Evolutionary conservation across 257 asterid species (phyloP).

Genomic region (Fraxinus anomala): DNA sequence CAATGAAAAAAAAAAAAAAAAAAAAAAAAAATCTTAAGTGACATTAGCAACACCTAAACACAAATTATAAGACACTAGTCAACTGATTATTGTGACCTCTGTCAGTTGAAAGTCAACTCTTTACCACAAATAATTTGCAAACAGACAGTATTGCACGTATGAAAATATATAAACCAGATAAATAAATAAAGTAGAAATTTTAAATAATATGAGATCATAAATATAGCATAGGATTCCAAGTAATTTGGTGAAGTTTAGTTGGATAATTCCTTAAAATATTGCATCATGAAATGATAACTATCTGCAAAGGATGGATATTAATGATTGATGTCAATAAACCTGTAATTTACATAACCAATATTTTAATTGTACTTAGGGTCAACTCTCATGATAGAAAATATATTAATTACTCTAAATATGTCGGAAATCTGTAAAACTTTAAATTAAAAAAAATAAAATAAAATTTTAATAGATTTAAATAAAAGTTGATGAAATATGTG

Average conservation of each 20-base stretch:
- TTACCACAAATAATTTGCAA: not conserved
- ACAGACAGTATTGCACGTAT: conserved; percentile 16
- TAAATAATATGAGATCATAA: conserved; percentile 16
- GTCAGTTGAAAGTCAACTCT: conserved; percentile 33
- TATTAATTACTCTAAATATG: not conserved
- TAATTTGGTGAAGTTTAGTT: conserved; percentile 49
- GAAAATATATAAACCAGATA: not conserved
- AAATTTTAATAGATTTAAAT: too few species aligned
- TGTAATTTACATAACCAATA: conserved; percentile 44
- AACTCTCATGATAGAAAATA: conserved; percentile 19
- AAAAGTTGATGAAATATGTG: too few species aligned
- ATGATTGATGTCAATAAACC: conserved; percentile 38
- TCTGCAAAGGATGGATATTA: conserved; percentile 17
- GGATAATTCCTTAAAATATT: conserved; percentile 26
- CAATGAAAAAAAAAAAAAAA: conserved; percentile 8
- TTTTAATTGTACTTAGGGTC: conserved; percentile 36
- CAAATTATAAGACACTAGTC: conserved; percentile 25
- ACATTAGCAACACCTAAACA: conserved; percentile 41
- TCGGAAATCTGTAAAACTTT: not conserved
- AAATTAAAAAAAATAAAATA: too few species aligned
- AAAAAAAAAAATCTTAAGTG: not conserved
- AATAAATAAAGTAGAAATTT: not conserved
- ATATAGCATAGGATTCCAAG: conserved; percentile 48
- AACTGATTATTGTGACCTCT: conserved; percentile 23
- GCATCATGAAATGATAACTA: conserved; percentile 20